A percentile compares a stretch with the other conserved stretches of the same genome.
These are phyloP conservation scores for Macadamia integrifolia DNA, from an alignment of 164 flowering plant species.

Conservation along the genomic window DNA sequence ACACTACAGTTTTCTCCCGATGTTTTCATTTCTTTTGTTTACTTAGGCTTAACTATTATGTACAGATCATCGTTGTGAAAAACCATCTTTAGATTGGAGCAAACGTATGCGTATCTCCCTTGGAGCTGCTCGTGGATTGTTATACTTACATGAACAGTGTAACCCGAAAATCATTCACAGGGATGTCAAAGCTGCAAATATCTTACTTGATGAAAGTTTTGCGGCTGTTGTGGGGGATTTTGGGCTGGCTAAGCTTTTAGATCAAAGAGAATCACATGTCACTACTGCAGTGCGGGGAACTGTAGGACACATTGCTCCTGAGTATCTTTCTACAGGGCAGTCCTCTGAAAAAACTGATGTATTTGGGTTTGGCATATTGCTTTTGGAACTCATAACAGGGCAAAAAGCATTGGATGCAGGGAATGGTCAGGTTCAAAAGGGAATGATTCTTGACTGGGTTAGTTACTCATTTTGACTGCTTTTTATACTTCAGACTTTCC, in stretches of 20 bases:
- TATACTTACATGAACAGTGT: conserved; percentile 90
- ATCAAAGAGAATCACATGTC: conserved; percentile 83
- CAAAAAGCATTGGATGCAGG: conserved; percentile 75
- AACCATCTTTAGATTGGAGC: conserved; percentile 80
- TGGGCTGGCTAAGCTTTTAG: conserved; percentile 90
- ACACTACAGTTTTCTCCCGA: neutral
- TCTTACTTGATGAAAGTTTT: conserved; percentile 84
- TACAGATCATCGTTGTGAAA: conserved; percentile 51
- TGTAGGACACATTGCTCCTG: conserved; percentile 95
- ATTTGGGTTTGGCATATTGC: conserved; percentile 89
- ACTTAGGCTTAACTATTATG: neutral
- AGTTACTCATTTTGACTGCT: conserved; percentile 13
- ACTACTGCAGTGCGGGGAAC: conserved; percentile 98
- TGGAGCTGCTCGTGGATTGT: conserved; percentile 87
- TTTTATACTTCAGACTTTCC: neutral
- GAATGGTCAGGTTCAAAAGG: conserved; percentile 71
- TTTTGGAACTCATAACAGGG: conserved; percentile 90
- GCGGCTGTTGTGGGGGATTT: conserved; percentile 98
- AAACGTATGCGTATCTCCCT: conserved; percentile 72
- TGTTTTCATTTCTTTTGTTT: neutral
- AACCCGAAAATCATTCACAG: conserved; percentile 91
- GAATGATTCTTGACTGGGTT: conserved; percentile 93
- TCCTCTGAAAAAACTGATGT: conserved; percentile 98
- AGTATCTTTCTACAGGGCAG: conserved; percentile 95
- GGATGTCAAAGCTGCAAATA: conserved; percentile 97